Evolutionary conservation across 192 early-diverging fungal species (phyloP), one percentile per base, ranked within the genome.

Genomic region (Dispira parvispora): DNA sequence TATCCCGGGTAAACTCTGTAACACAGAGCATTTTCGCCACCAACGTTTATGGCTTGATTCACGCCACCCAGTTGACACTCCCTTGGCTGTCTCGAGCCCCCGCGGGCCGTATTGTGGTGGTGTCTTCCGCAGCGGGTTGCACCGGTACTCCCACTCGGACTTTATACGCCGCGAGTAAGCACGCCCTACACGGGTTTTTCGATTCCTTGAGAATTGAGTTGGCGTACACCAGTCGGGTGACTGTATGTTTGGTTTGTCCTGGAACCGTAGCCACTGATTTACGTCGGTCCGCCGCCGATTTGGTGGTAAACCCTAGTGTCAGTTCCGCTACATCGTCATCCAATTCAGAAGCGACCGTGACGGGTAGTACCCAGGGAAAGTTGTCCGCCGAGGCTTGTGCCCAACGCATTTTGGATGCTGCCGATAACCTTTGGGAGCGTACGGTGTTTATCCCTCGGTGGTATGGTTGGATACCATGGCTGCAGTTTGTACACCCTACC

Each of bases 111-210:
- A 73, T 90, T 10, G 75, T 88, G 2, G 84, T 90, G 25, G 76
- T 90, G 8, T 87, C 85, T 0, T 90, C 87, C 42, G 76, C 84
- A 62, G 86, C 89, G 1, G 85, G 86, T 6, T 73, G 82, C 45
- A 55, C 87, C 3, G 83, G 82, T 6, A 84, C 87, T 28, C 88
- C 88, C 8, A 88, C 90, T 9, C 80, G 89, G 8, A 71, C 82
- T 6, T 68, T 92, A 52, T 94, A 94, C 63, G 78, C 81, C 45
- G 83, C 84, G 1, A 82, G 80, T 55, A 94, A 94, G 53, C 85
- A 87, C 63, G 91, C 91, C 0, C 70, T 88, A 4, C 81, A 83
- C 27, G 91, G 88, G 0, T 94, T 86, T 69, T 91, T 94, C 75
- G 76, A 80, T 49, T 74, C 88, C 8, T 64, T 94, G 42, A 78